Conservation (phyloP, 1,284 basidiomycete genomes). For the Cryptococcus wingfieldii region DNA sequence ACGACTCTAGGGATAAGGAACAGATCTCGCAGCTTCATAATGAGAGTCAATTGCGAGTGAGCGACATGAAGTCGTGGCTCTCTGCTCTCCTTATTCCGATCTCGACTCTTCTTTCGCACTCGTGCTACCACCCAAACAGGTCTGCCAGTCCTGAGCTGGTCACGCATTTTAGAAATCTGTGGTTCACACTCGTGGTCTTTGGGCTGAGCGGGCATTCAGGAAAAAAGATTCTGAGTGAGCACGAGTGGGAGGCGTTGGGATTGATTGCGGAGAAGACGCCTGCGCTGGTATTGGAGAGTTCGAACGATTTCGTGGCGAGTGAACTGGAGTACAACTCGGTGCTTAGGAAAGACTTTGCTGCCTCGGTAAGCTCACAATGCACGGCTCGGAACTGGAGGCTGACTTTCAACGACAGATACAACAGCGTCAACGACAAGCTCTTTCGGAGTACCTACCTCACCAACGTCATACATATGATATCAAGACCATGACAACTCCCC, state of each 20-base stretch:
- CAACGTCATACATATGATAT: constrained; percentile 66
- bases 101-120: constrained; percentile 77
- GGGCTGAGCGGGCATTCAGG: constrained; percentile 67
- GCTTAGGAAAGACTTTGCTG: constrained; percentile 79
- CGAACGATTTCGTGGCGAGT: constrained; percentile 78
- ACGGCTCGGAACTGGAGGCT: not conserved
- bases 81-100: constrained; percentile 84
- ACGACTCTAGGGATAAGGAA: constrained; percentile 28
- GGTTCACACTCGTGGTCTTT: constrained; percentile 74
- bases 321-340: constrained; percentile 93
- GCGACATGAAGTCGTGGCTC: constrained; percentile 74
- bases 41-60: constrained; percentile 30
- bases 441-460: constrained; percentile 63
- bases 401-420: constrained; percentile 55
- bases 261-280: constrained; percentile 87
- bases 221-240: constrained; percentile 34
- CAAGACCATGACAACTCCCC: constrained; percentile 70
- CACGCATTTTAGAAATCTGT: constrained; percentile 83
- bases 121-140: constrained; percentile 64
- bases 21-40: constrained; percentile 25
- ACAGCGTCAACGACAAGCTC: constrained; percentile 60
- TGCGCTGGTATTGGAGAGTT: constrained; percentile 72
- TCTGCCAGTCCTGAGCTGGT: constrained; percentile 63
- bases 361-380: constrained; percentile 56
- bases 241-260: constrained; percentile 67